Percentiles rank a stretch among this genome's conserved stretches.
phyloP scores from a whole-genome alignment of 2,329 filamentous ascomycete species.

The Ophiocordyceps unilateralis region DNA sequence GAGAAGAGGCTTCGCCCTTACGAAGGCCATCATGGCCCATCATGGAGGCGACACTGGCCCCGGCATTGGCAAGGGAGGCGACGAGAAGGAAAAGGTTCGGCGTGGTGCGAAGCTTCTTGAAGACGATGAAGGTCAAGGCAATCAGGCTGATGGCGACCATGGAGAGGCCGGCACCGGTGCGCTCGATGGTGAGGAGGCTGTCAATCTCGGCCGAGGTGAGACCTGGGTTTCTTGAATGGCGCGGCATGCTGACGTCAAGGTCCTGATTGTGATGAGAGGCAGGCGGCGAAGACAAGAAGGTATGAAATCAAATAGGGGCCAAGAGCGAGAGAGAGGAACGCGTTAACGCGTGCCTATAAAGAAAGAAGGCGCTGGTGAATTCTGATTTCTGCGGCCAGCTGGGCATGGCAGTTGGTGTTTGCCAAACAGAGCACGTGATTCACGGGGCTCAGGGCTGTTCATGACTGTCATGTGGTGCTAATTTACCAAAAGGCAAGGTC shows the following conservation, averaged over 20 bases:
- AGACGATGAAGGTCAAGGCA: constrained; percentile 28
- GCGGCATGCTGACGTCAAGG: neutral
- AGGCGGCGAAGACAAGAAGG: neutral
- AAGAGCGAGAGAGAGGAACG: neutral
- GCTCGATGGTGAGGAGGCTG: constrained; percentile 31
- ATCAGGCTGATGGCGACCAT: constrained; percentile 32
- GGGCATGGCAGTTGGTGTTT: neutral
- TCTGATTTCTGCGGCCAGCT: neutral
- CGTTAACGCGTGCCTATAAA: no score
- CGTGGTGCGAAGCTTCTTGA: constrained; percentile 35
- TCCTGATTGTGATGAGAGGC: neutral
- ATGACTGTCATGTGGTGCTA: no score
- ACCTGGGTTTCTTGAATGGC: constrained; percentile 1
- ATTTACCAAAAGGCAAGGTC: neutral
- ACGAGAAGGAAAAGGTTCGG: constrained; percentile 32
- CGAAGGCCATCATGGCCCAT: constrained; percentile 51
- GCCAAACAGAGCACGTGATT: neutral
- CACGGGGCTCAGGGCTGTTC: no score
- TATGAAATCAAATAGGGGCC: no score
- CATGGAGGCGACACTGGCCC: constrained; percentile 46
- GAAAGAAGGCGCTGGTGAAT: no score
- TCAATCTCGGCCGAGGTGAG: constrained; percentile 21
- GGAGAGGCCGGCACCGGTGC: constrained; percentile 35
- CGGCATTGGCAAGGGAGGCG: constrained; percentile 24
- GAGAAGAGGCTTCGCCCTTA: constrained; percentile 30